Conservation (phyloP, 176 grass and related monocot species). For the Themeda triandra region DNA sequence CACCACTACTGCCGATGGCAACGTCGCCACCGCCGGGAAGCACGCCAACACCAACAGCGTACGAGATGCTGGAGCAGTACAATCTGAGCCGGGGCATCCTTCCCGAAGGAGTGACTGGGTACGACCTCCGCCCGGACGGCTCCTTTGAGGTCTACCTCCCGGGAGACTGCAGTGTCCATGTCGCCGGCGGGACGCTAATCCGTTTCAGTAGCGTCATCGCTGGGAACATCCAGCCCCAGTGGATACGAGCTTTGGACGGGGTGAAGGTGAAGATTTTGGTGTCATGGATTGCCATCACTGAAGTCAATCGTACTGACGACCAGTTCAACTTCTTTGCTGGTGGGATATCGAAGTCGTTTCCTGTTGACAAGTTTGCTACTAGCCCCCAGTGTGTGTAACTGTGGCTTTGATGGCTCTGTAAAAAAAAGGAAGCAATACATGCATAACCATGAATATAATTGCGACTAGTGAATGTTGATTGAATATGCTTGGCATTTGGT, state of each 20-base stretch:
- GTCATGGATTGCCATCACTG: slow-evolving; percentile 16
- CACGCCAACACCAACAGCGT: not conserved
- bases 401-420: not conserved
- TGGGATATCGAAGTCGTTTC: slow-evolving; percentile 34
- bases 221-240: slow-evolving; percentile 6
- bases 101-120: slow-evolving; percentile 37
- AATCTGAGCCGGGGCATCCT: slow-evolving; percentile 50
- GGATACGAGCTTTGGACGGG: slow-evolving; percentile 3
- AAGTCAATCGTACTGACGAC: not conserved
- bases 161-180: slow-evolving; percentile 27
- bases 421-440: not conserved
- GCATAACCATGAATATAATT: not conserved
- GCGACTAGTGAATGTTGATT: too few species aligned
- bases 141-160: slow-evolving; percentile 50
- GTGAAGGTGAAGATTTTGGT: slow-evolving; percentile 43
- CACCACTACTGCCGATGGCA: not conserved
- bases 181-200: slow-evolving; percentile 1
- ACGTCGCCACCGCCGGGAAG: not conserved
- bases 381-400: slow-evolving; percentile 21
- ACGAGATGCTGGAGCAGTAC: slow-evolving; percentile 41
- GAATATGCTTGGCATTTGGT: too few species aligned
- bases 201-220: slow-evolving; percentile 21
- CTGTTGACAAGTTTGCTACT: slow-evolving; percentile 28
- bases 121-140: slow-evolving; percentile 29
- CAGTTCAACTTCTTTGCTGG: slow-evolving; percentile 41